Evolutionary conservation across 768 basidiomycete genomes (phyloP).

Genomic region (Daedalea quercina): DNA sequence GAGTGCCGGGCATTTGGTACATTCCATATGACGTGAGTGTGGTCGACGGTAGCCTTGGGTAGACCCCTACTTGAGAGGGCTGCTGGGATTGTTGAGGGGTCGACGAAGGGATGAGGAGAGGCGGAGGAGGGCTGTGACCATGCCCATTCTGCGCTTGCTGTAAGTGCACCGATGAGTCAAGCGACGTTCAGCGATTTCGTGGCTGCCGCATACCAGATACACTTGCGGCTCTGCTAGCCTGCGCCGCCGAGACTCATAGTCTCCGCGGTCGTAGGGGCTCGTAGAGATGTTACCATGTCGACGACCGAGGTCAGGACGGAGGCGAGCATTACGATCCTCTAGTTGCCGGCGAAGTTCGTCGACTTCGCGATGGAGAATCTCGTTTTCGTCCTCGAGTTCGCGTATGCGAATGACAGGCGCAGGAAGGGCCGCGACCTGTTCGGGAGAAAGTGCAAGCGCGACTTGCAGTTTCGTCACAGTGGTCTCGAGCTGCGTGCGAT

Average conservation of each 20-base stretch:
- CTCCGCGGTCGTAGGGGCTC: constrained; percentile 16
- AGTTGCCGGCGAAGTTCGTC: constrained; percentile 68
- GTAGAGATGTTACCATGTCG: constrained; percentile 11
- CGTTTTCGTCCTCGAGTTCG: constrained; percentile 79
- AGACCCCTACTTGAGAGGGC: constrained; percentile 9
- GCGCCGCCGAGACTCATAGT: constrained; percentile 23
- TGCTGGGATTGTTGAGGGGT: constrained; percentile 12
- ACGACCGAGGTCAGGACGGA: constrained; percentile 17
- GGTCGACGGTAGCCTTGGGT: constrained; percentile 26
- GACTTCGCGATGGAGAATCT: constrained; percentile 62
- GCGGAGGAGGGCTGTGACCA: constrained; percentile 24
- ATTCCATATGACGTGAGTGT: constrained; percentile 49
- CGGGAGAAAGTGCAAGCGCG: constrained; percentile 62
- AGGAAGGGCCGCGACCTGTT: constrained; percentile 68
- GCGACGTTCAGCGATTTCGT: background rate
- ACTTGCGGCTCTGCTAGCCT: constrained; percentile 20
- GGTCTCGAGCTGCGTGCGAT: constrained; percentile 64
- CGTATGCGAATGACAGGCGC: constrained; percentile 70
- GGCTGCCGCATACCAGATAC: constrained; percentile 18
- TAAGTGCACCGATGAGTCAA: background rate
- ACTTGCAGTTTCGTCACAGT: constrained; percentile 82
- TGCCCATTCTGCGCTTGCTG: constrained; percentile 13
- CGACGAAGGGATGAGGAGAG: constrained; percentile 15
- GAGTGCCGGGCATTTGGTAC: constrained; percentile 65
- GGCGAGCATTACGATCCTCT: constrained; percentile 20